Evolutionary conservation across 2,329 filamentous ascomycete species (phyloP).

Genomic region (Laburnicola sp.): DNA sequence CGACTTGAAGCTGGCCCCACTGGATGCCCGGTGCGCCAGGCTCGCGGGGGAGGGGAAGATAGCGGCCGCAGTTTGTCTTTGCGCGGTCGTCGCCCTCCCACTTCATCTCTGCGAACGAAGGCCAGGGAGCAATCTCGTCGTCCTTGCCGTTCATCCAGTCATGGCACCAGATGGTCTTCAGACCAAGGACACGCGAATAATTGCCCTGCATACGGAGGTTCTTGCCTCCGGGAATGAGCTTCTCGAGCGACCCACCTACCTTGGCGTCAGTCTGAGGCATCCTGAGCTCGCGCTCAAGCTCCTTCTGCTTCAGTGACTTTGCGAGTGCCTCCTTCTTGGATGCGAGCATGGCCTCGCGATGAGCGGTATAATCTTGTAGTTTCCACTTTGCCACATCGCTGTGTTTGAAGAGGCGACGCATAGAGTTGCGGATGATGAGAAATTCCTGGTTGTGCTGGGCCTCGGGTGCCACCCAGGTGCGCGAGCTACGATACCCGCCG

Average conservation of each 20-base stretch:
- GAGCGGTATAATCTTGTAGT: constrained; percentile 35
- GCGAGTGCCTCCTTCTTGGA: constrained; percentile 21
- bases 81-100: constrained; percentile 54
- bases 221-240: constrained; percentile 6
- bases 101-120: constrained; percentile 47
- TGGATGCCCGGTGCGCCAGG: constrained; percentile 44
- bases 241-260: neutral
- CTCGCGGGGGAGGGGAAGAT: constrained; percentile 49
- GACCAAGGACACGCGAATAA: constrained; percentile 38
- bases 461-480: constrained; percentile 33
- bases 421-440: constrained; percentile 37
- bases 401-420: constrained; percentile 41
- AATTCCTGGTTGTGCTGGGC: constrained; percentile 32
- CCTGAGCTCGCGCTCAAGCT: constrained; percentile 10
- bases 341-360: constrained; percentile 31
- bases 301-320: constrained; percentile 17
- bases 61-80: constrained; percentile 48
- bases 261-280: neutral
- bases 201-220: constrained; percentile 31
- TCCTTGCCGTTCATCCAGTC: constrained; percentile 40
- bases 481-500: constrained; percentile 20
- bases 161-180: constrained; percentile 47
- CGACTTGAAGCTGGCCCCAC: constrained; percentile 47
- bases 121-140: constrained; percentile 48
- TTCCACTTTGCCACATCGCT: constrained; percentile 41